These are phyloP conservation scores for Knufia petricola DNA, from an alignment of 2,329 filamentous ascomycete species.

Conservation along the genomic window DNA sequence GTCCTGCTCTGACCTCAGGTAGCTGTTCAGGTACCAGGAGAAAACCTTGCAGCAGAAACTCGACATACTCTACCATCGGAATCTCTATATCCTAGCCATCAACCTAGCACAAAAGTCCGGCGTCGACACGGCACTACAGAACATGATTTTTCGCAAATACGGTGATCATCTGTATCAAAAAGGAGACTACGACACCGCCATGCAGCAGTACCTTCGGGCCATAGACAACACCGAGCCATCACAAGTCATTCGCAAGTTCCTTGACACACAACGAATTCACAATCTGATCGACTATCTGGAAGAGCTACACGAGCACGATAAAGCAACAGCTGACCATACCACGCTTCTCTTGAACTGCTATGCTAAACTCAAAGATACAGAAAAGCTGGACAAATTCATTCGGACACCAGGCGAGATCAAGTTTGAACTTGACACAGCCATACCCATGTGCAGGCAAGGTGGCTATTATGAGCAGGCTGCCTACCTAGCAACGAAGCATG, in stretches of 20 bases:
- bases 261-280: constrained; percentile 94
- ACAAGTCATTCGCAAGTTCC: constrained; percentile 91
- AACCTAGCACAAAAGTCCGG: constrained; percentile 85
- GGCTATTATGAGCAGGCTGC: constrained; percentile 96
- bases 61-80: constrained; percentile 86
- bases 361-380: constrained; percentile 92
- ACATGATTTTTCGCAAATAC: constrained; percentile 84
- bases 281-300: constrained; percentile 96
- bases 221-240: constrained; percentile 95
- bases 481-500: constrained; percentile 87
- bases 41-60: constrained; percentile 83
- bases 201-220: constrained; percentile 94
- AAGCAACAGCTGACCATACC: constrained; percentile 88
- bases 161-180: constrained; percentile 93
- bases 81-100: constrained; percentile 84
- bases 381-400: constrained; percentile 93
- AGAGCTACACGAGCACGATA: constrained; percentile 87
- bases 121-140: constrained; percentile 70
- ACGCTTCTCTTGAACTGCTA: constrained; percentile 94
- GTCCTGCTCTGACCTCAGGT: constrained; percentile 24
- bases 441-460: constrained; percentile 92
- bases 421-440: constrained; percentile 94
- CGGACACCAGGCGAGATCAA: constrained; percentile 89
- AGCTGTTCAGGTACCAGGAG: constrained; percentile 83
- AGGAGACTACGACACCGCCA: constrained; percentile 93